Evolutionary conservation across 345 rosid species (phyloP).

Genomic region (Citrus medica): DNA sequence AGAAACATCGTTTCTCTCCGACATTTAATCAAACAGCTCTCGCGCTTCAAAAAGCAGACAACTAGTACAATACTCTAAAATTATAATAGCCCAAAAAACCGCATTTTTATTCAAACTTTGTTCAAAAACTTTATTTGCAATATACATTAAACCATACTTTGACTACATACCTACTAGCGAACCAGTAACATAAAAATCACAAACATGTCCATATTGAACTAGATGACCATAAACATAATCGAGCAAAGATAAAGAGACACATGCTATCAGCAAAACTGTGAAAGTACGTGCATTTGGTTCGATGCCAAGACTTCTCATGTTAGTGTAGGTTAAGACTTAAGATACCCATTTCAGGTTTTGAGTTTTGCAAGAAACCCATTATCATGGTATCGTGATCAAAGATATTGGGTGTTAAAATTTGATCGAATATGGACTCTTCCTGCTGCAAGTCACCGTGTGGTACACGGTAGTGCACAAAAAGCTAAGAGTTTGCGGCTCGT

Average conservation of each 20-base stretch:
- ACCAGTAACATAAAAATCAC: conserved; percentile 23
- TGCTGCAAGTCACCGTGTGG: conserved; percentile 17
- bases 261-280: conserved; percentile 19
- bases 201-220: conserved; percentile 22
- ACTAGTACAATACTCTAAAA: conserved; percentile 16
- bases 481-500: conserved; percentile 27
- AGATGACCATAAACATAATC: conserved; percentile 19
- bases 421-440: conserved; percentile 21
- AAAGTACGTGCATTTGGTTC: conserved; percentile 25
- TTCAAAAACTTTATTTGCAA: conserved; percentile 22
- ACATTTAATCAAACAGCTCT: conserved; percentile 26
- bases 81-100: conserved; percentile 30
- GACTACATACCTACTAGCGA: conserved; percentile 21
- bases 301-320: conserved; percentile 19
- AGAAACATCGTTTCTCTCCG: conserved; percentile 25
- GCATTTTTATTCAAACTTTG: conserved; percentile 13
- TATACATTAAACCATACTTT: conserved; percentile 14
- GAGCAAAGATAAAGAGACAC: conserved; percentile 18
- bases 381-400: conserved; percentile 31
- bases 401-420: conserved; percentile 17
- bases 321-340: conserved; percentile 12
- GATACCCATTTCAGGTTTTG: conserved; percentile 16
- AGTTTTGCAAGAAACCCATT: conserved; percentile 24
- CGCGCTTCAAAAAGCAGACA: conserved; percentile 26
- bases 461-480: conserved; percentile 16